Conservation (phyloP, 2,329 filamentous ascomycete species). For the Trichoderma brevicompactum region DNA sequence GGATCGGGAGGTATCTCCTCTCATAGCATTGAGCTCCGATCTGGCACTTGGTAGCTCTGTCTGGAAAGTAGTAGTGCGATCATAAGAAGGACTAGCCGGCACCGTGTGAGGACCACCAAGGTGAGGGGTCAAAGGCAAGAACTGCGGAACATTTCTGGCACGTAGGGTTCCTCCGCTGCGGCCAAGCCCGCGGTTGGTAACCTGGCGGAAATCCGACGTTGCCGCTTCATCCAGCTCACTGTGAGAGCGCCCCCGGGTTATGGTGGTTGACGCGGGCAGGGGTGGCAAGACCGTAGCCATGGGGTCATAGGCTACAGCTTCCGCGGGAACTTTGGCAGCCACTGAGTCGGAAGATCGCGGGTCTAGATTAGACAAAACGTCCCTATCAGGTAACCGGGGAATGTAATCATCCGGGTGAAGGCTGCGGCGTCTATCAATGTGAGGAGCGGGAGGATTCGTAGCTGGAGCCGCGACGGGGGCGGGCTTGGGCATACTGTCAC, state of each 20-base stretch:
- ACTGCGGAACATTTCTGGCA: constrained; percentile 49
- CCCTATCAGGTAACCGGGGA: constrained; percentile 45
- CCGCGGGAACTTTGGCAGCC: constrained; percentile 35
- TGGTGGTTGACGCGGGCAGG: constrained; percentile 29
- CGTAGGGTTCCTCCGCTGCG: constrained; percentile 51
- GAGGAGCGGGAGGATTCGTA: constrained; percentile 48
- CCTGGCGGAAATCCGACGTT: constrained; percentile 36
- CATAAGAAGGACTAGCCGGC: constrained; percentile 45
- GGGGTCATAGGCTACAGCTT: constrained; percentile 45
- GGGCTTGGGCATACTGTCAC: constrained; percentile 54
- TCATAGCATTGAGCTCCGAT: constrained; percentile 41
- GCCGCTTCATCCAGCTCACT: constrained; percentile 36
- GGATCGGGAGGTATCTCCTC: constrained; percentile 54
- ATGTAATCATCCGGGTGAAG: constrained; percentile 61
- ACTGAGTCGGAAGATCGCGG: constrained; percentile 37
- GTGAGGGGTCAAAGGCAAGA: constrained; percentile 46
- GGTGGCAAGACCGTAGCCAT: constrained; percentile 46
- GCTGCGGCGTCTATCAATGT: constrained; percentile 60
- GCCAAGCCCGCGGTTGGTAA: constrained; percentile 37
- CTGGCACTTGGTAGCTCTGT: constrained; percentile 51
- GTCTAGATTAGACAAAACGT: constrained; percentile 32
- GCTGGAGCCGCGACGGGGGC: constrained; percentile 38
- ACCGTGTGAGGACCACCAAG: constrained; percentile 38
- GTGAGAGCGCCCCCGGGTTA: constrained; percentile 36
- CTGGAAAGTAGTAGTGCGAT: constrained; percentile 41